Evolutionary conservation across 257 asterid genomes (phyloP).

Genomic region (Jacaranda mimosifolia): DNA sequence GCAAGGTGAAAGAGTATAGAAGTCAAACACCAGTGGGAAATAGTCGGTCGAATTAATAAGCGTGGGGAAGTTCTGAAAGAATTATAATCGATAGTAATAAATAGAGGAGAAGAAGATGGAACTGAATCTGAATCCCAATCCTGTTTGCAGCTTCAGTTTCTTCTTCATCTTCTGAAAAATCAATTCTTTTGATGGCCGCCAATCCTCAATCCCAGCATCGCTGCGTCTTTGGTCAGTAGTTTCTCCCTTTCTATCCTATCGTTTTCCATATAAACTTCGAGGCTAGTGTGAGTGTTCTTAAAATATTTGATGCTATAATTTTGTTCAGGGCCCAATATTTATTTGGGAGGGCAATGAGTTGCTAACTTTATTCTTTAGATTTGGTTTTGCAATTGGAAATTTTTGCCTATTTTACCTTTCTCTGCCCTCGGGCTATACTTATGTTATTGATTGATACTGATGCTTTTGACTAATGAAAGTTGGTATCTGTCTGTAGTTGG

Average conservation of each 20-base stretch:
- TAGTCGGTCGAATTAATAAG: constrained; percentile 5
- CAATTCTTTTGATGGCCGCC: constrained; percentile 48
- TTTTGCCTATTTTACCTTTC: constrained; percentile 9
- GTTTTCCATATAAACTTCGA: not conserved
- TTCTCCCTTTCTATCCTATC: constrained; percentile 1
- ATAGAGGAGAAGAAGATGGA: not conserved
- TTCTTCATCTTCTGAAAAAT: constrained; percentile 23
- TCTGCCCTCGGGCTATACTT: not conserved
- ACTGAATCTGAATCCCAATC: not conserved
- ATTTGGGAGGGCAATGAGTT: not conserved
- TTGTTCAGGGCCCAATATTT: not conserved
- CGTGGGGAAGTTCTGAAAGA: not conserved
- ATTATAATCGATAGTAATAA: not conserved
- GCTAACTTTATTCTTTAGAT: not conserved
- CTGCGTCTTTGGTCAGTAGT: constrained; percentile 82
- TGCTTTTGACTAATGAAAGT: constrained; percentile 7
- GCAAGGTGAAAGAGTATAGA: not conserved
- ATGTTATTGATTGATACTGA: not conserved
- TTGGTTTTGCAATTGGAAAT: constrained; percentile 17
- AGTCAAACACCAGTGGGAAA: not conserved
- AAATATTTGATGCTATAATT: not conserved
- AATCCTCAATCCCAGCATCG: constrained; percentile 81
- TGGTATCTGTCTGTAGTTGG: constrained; percentile 65
- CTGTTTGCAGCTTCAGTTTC: constrained; percentile 45
- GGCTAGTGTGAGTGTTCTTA: not conserved